Conservation (phyloP, 225 moss, liverwort and hornwort species). For the Physcomitrium patens region DNA sequence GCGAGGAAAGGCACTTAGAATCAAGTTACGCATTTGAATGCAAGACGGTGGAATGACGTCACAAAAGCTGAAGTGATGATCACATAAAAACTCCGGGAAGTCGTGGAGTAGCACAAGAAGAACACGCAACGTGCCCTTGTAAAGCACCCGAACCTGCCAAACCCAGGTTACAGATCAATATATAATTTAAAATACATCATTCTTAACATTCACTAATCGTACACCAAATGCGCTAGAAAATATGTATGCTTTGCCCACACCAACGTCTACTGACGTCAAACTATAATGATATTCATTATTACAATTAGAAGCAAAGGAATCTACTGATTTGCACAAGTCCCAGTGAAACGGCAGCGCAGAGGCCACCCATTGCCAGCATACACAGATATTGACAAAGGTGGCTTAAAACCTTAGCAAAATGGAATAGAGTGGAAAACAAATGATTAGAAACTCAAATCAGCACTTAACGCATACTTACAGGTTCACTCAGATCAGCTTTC, state of each 20-base stretch:
- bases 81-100: slow-evolving; percentile 94
- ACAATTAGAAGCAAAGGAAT: not conserved
- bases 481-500: slow-evolving; percentile 70
- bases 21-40: slow-evolving; percentile 77
- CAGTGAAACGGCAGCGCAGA: not conserved
- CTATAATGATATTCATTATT: too few species aligned
- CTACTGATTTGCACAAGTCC: not conserved
- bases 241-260: too few species aligned
- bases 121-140: slow-evolving; percentile 92
- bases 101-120: slow-evolving; percentile 92
- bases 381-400: not conserved
- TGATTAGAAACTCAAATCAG: not conserved
- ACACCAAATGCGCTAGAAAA: not conserved
- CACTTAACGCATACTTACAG: slow-evolving; percentile 35
- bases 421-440: not conserved
- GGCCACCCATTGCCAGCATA: not conserved
- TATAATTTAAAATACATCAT: not conserved
- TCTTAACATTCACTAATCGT: not conserved
- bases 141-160: slow-evolving; percentile 82
- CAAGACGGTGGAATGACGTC: slow-evolving; percentile 75
- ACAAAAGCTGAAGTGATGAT: slow-evolving; percentile 94
- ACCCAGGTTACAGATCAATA: not conserved
- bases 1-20: slow-evolving; percentile 93
- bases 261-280: too few species aligned
- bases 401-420: not conserved